Evolutionary conservation across 805 yeast species (phyloP).

Genomic region (Danielia reshetovae): DNA sequence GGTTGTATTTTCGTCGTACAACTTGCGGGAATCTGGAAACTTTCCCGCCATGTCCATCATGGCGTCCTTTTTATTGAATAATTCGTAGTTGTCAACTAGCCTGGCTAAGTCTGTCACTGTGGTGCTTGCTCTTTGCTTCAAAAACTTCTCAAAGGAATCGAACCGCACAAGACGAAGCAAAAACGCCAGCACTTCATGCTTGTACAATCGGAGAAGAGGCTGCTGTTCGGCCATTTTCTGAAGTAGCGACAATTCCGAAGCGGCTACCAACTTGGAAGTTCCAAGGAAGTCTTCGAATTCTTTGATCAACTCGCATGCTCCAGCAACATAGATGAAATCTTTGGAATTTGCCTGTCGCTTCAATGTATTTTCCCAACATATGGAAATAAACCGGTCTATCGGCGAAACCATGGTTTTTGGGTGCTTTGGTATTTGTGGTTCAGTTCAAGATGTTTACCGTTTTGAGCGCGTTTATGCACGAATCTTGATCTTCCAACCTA

Average conservation of each 20-base stretch:
- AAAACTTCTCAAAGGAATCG: constrained; percentile 6
- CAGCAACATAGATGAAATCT: constrained; percentile 7
- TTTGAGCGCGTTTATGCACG: no score
- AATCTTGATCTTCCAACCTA: no score
- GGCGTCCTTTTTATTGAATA: not conserved
- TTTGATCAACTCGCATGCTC: constrained; percentile 7
- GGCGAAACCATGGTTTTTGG: not conserved
- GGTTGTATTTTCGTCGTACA: no score
- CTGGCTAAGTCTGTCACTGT: not conserved
- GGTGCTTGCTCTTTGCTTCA: not conserved
- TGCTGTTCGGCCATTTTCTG: constrained; percentile 7
- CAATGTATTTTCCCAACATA: constrained; percentile 10
- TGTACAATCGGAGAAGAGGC: constrained; percentile 10
- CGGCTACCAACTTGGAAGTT: constrained; percentile 4
- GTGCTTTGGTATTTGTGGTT: no score
- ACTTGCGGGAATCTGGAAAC: no score
- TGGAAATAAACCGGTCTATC: constrained; percentile 3
- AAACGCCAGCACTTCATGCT: constrained; percentile 11
- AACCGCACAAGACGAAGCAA: constrained; percentile 12
- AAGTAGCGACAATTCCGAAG: constrained; percentile 8
- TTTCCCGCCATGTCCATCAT: no score
- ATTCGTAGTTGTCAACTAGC: not conserved
- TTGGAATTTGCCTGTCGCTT: not conserved
- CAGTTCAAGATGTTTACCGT: no score
- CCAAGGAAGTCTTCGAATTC: constrained; percentile 12